Percentiles rank a stretch among this genome's conserved stretches.
Evolutionary conservation across 306 rosid species (phyloP).

Genomic region (Crotalaria pallida): DNA sequence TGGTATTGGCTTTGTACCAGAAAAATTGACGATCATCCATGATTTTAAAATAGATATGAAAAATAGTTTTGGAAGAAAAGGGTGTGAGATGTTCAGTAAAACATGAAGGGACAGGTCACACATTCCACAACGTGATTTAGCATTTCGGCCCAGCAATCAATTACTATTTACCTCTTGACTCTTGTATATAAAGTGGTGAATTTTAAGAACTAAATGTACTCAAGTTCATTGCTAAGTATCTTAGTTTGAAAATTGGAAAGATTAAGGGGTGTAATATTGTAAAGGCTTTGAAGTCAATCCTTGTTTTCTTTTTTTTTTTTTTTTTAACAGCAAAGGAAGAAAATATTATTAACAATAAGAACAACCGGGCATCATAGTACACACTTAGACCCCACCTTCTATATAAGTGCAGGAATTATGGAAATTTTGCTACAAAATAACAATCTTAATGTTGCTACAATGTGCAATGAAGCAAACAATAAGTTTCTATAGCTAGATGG

Average conservation of each 20-base stretch:
- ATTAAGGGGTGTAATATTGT: not conserved
- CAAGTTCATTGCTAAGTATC: not conserved
- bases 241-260: not conserved
- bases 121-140: not conserved
- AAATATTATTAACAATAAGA: too few species aligned
- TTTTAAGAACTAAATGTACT: not conserved
- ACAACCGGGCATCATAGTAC: too few species aligned
- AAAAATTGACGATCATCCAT: too few species aligned
- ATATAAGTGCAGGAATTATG: not conserved
- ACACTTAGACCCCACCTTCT: too few species aligned
- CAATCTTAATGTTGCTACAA: not conserved
- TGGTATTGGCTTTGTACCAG: not conserved
- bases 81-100: not conserved
- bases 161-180: not conserved
- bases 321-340: too few species aligned
- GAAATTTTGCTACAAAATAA: not conserved
- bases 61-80: too few species aligned
- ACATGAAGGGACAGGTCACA: not conserved
- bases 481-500: not conserved
- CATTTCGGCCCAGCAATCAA: not conserved
- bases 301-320: too few species aligned
- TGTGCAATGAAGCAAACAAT: not conserved
- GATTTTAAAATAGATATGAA: too few species aligned
- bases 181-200: not conserved
- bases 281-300: not conserved